A percentile compares a stretch with the other conserved stretches of the same genome.
These are phyloP conservation scores for Saccharomycopsis javanensis DNA, from an alignment of 805 yeast genomes.

Conservation along the genomic window DNA sequence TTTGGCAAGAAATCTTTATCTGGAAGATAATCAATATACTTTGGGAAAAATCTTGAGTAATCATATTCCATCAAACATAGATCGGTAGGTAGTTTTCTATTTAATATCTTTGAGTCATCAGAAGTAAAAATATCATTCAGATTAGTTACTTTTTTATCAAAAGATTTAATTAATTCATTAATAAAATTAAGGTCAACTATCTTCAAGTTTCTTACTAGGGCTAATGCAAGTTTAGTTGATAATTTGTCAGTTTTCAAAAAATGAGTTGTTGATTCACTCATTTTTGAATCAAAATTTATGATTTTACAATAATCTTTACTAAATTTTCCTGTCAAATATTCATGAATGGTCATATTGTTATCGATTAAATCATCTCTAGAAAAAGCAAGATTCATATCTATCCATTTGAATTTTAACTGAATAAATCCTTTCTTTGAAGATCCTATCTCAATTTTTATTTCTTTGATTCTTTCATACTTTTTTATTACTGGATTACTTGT, in stretches of 20 bases:
- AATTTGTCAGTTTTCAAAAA: conserved; percentile 9
- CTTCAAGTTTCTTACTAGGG: conserved; percentile 6
- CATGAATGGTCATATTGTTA: background rate
- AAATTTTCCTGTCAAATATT: background rate
- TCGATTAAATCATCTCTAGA: conserved; percentile 6
- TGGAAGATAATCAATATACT: conserved; percentile 4
- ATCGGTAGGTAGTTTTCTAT: conserved; percentile 3
- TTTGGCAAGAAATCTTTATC: background rate
- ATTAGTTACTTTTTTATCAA: background rate
- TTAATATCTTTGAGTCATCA: conserved; percentile 1
- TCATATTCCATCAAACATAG: conserved; percentile 5
- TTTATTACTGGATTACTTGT: background rate
- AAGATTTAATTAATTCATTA: background rate
- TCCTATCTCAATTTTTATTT: conserved; percentile 2
- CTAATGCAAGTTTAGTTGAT: conserved; percentile 6
- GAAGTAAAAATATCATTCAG: background rate
- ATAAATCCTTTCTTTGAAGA: conserved; percentile 3
- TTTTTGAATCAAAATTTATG: background rate
- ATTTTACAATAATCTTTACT: background rate
- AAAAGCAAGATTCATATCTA: conserved; percentile 2
- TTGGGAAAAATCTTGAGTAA: conserved; percentile 4
- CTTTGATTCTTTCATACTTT: background rate
- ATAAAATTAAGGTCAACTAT: conserved; percentile 4
- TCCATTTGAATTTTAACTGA: conserved; percentile 1
- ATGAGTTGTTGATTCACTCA: conserved; percentile 6